These are phyloP conservation scores for Malassezia psittaci DNA, from an alignment of 1,284 basidiomycete genomes.

Conservation along the genomic window DNA sequence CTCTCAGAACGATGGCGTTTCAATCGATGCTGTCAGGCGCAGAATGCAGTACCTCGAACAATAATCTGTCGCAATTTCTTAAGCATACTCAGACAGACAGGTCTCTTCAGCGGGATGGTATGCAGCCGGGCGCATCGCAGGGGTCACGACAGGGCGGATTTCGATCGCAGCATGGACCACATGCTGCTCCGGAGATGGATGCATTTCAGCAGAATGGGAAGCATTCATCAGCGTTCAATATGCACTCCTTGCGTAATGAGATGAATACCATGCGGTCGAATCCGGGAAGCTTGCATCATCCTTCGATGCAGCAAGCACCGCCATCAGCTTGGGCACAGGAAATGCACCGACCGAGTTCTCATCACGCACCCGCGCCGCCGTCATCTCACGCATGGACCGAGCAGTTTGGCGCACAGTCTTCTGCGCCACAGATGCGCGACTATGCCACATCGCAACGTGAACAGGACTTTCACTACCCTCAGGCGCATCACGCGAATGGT, in stretches of 20 bases:
- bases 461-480: neutral
- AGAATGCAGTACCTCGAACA: slow-evolving; percentile 74
- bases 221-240: slow-evolving; percentile 27
- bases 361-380: neutral
- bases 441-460: no score
- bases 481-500: no score
- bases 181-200: slow-evolving; percentile 25
- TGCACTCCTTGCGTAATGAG: slow-evolving; percentile 23
- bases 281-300: neutral
- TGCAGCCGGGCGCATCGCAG: neutral
- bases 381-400: slow-evolving; percentile 6
- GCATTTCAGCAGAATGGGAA: slow-evolving; percentile 30
- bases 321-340: slow-evolving; percentile 30
- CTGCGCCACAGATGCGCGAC: neutral
- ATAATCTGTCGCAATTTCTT: slow-evolving; percentile 77
- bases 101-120: slow-evolving; percentile 57
- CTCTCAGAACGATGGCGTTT: slow-evolving; percentile 44
- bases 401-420: slow-evolving; percentile 3
- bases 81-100: slow-evolving; percentile 85
- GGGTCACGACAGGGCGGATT: neutral
- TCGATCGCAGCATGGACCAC: slow-evolving; percentile 17
- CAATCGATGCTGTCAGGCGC: slow-evolving; percentile 69
- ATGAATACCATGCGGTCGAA: slow-evolving; percentile 27
- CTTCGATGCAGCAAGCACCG: neutral
- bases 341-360: slow-evolving; percentile 19